Percentiles rank a stretch among this genome's conserved stretches.
Evolutionary conservation across 2,329 filamentous ascomycete species (phyloP).

Genomic region (Lecanosticta acicola): DNA sequence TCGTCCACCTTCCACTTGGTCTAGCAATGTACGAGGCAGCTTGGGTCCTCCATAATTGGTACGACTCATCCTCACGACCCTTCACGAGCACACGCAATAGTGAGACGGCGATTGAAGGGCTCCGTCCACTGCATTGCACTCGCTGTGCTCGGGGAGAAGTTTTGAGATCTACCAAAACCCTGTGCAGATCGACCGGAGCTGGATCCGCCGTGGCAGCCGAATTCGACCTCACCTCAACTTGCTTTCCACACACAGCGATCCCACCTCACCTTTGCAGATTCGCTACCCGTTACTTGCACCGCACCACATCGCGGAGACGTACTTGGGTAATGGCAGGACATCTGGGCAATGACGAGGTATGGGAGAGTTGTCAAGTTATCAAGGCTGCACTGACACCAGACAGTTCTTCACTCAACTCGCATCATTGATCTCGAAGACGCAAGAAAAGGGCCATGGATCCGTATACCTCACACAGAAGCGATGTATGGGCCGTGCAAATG

Average conservation of each 20-base stretch:
- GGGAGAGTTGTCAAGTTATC: no score
- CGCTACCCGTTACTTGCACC: no score
- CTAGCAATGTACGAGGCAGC: constrained; percentile 42
- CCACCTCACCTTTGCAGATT: no score
- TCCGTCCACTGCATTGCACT: no score
- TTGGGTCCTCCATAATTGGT: constrained; percentile 37
- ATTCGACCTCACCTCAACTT: constrained; percentile 7
- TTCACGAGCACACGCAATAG: no score
- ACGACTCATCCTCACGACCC: constrained; percentile 20
- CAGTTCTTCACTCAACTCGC: constrained; percentile 69
- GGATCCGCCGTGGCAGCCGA: background rate
- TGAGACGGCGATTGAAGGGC: no score
- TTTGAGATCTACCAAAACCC: no score
- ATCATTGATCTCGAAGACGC: constrained; percentile 61
- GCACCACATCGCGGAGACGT: no score
- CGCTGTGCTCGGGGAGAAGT: no score
- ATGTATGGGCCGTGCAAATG: constrained; percentile 41
- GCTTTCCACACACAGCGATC: no score
- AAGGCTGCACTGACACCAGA: constrained; percentile 3
- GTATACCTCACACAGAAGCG: constrained; percentile 73
- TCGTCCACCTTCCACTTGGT: constrained; percentile 34
- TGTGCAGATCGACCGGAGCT: background rate
- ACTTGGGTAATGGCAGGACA: constrained; percentile 44
- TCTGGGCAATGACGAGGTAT: constrained; percentile 58
- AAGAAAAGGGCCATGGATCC: constrained; percentile 65